These are phyloP conservation scores for Alternaria angustiovoidea DNA, from an alignment of 2,329 filamentous ascomycete species.

Conservation along the genomic window DNA sequence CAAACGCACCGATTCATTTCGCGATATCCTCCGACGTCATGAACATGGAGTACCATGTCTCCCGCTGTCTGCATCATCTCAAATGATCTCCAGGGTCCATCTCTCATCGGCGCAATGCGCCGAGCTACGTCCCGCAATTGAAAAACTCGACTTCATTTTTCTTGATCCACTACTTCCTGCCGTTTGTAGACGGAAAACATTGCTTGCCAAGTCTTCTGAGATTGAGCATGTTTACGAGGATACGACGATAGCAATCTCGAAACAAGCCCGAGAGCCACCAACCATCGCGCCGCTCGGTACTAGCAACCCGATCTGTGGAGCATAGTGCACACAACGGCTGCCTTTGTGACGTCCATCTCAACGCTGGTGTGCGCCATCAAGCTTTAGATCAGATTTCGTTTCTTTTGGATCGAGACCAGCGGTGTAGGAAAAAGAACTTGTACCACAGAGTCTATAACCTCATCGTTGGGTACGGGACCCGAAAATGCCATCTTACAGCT, in stretches of 20 bases:
- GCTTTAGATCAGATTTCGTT: slow-evolving; percentile 6
- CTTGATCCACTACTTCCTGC: slow-evolving; percentile 21
- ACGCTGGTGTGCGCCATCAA: slow-evolving; percentile 13
- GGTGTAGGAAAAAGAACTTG: slow-evolving; percentile 5
- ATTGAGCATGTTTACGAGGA: slow-evolving; percentile 15
- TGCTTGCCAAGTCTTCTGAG: slow-evolving; percentile 9
- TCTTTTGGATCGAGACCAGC: slow-evolving; percentile 1
- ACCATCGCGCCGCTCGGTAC: slow-evolving; percentile 16
- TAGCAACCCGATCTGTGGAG: slow-evolving; percentile 26
- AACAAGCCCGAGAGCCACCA: slow-evolving; percentile 18
- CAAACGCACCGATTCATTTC: not conserved
- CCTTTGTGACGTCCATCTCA: slow-evolving; percentile 9
- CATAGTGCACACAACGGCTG: slow-evolving; percentile 25
- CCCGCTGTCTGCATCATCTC: slow-evolving; percentile 15
- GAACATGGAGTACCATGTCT: slow-evolving; percentile 22
- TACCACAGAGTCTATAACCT: not conserved
- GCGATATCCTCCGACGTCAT: slow-evolving; percentile 23
- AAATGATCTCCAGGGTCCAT: slow-evolving; percentile 27
- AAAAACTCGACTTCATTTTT: slow-evolving; percentile 12
- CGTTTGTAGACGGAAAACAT: slow-evolving; percentile 8
- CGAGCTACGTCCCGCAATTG: slow-evolving; percentile 8
- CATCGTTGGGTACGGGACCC: not conserved
- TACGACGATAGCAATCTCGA: slow-evolving; percentile 17
- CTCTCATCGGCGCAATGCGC: slow-evolving; percentile 10
- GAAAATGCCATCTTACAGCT: not conserved